Evolutionary conservation across 1,284 basidiomycete genomes (phyloP).

Genomic region (Clitocybe nebularis): DNA sequence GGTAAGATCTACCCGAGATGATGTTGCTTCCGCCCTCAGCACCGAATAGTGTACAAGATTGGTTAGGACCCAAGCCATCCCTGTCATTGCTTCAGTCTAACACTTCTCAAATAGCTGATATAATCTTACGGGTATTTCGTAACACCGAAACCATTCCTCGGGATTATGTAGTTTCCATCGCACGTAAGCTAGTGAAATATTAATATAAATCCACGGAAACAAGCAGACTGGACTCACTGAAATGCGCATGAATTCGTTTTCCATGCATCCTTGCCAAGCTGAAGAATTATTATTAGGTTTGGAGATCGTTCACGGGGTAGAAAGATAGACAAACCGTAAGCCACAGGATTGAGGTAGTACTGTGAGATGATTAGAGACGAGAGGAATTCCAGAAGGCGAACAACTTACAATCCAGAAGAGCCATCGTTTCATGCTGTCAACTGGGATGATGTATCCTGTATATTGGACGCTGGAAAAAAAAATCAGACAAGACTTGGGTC

Average conservation of each 20-base stretch:
- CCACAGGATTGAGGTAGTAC: conserved; percentile 75
- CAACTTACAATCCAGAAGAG: conserved; percentile 76
- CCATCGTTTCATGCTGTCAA: conserved; percentile 82
- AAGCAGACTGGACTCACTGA: conserved; percentile 33
- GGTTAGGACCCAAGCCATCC: conserved; percentile 53
- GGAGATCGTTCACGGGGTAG: no score
- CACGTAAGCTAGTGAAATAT: conserved; percentile 49
- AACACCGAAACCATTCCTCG: conserved; percentile 62
- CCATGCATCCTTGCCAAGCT: conserved; percentile 76
- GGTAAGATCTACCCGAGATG: conserved; percentile 55
- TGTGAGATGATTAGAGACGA: conserved; percentile 20
- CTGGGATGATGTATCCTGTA: conserved; percentile 71
- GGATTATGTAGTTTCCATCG: conserved; percentile 66
- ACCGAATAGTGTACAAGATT: conserved; percentile 67
- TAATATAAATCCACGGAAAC: conserved; percentile 2
- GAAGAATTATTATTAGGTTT: no score
- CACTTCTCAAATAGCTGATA: not conserved
- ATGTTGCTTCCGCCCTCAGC: conserved; percentile 42
- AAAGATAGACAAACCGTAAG: conserved; percentile 56
- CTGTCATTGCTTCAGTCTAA: conserved; percentile 23
- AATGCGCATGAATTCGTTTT: conserved; percentile 81
- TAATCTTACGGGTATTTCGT: conserved; percentile 61
- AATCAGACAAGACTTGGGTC: conserved; percentile 4
- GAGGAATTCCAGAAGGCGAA: not conserved
- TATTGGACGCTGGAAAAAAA: conserved; percentile 44